Base-by-base conservation (phyloP, 495 filamentous ascomycete species). In the Hypoxylon rickii region DNA sequence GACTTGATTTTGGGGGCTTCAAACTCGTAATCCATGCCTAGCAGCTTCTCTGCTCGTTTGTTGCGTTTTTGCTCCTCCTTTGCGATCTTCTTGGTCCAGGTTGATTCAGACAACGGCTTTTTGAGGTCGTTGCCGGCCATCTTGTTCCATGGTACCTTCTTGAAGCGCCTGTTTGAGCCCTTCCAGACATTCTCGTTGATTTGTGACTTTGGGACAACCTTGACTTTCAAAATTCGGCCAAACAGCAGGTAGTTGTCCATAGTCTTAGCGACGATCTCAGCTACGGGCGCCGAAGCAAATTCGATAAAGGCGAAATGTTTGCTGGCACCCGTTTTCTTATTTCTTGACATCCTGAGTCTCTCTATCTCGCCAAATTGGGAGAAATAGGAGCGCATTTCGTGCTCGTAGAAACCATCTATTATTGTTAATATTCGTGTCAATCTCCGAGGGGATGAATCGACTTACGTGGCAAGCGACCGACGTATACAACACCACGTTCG, bases 211-310 rank as follows among this genome's bases (percentile, higher is more conserved):
- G 89, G 83, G 6, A 97, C 82, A 22, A 82, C 73, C 70, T 90
- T 89, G 73, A 89, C 92, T 67, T 93, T 89, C 53, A 98, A 75
- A 58, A 97, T 87, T 67, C 95, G 92, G 7, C 89, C 88, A 71
- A 94, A 97, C 65, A 98, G 81, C 12, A 97, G 86, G 69, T 98
- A 98, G 74, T 94, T 96, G 75, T 97, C 82, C 95, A 97, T 98
- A 2, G 94, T 96, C 61, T 86, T 86, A 12, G 89, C 87, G 40
- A 93, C 94, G 58, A 97, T 90, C 65, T 89, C 83, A 48, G 93
- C 92, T 20, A 96, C 92, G 20, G 85, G 81, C 32, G 76, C 69
- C 38, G 85, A 86, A 16, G 81, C 78, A 67, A 98, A 98, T 69
- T 97, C 89, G 61, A 98, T 79, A 70, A 96, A 97, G 7, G 90